A percentile compares a stretch with the other conserved stretches of the same genome.
Evolutionary conservation across 2,329 filamentous ascomycete genomes (phyloP).

Genomic region (Fusarium sp.): DNA sequence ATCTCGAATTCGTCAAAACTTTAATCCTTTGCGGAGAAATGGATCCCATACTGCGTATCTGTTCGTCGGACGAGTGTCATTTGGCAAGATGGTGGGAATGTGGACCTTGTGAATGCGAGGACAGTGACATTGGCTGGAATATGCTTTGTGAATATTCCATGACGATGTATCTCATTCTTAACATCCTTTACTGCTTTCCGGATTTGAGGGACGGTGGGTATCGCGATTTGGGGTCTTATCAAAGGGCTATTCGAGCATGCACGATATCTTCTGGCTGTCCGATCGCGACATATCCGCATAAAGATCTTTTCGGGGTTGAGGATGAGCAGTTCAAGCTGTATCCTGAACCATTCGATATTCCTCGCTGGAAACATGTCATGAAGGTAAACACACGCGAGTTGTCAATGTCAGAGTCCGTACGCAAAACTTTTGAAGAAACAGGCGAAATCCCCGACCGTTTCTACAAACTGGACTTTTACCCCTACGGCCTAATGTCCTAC

Average conservation of each 20-base stretch:
- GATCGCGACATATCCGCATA: slow-evolving; percentile 6
- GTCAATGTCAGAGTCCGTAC: neutral
- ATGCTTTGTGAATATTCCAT: neutral
- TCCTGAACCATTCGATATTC: neutral
- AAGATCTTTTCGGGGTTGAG: slow-evolving; percentile 7
- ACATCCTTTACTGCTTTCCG: slow-evolving; percentile 1
- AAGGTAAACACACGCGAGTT: neutral
- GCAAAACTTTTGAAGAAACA: neutral
- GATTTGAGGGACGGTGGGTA: neutral
- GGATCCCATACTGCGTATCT: neutral
- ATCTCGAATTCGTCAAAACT: slow-evolving; percentile 10
- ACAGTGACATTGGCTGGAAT: neutral
- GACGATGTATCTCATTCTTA: slow-evolving; percentile 5
- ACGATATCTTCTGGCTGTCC: neutral
- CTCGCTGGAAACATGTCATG: neutral
- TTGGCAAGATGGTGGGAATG: neutral
- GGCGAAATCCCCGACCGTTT: neutral
- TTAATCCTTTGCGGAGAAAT: slow-evolving; percentile 11
- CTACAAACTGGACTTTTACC: slow-evolving; percentile 1
- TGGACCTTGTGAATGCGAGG: neutral
- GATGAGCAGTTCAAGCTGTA: neutral
- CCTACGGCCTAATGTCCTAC: slow-evolving; percentile 21
- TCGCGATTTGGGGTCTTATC: slow-evolving; percentile 1
- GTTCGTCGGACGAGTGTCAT: neutral
- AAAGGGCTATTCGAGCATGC: neutral